phyloP scores from a whole-genome alignment of 805 yeast species.

The Ogataea henricii region DNA sequence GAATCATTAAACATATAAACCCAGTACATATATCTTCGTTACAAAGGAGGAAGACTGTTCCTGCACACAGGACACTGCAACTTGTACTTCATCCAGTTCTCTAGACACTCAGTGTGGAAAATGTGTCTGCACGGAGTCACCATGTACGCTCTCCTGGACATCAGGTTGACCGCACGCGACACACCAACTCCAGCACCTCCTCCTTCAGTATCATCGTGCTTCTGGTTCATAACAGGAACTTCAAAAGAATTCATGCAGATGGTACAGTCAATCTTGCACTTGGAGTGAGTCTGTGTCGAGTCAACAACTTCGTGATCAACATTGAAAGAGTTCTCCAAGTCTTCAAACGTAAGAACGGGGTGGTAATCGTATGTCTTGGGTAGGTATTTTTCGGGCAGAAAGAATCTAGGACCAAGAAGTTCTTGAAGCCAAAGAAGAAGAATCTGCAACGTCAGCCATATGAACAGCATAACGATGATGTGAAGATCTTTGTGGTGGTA shows the following conservation, averaged over 20 bases:
- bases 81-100: constrained; percentile 90
- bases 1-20: too few relatives aligned
- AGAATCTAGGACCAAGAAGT: constrained; percentile 76
- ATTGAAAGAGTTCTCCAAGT: constrained; percentile 64
- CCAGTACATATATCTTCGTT: constrained; percentile 13
- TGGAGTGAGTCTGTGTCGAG: constrained; percentile 33
- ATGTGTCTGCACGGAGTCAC: constrained; percentile 90
- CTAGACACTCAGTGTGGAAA: constrained; percentile 87
- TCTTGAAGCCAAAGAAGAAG: constrained; percentile 61
- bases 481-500: constrained; percentile 64
- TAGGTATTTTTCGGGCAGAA: constrained; percentile 69
- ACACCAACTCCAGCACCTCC: constrained; percentile 6
- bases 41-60: constrained; percentile 79
- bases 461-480: constrained; percentile 46
- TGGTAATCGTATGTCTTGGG: constrained; percentile 89
- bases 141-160: constrained; percentile 57
- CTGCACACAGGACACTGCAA: constrained; percentile 95
- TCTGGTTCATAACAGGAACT: constrained; percentile 45
- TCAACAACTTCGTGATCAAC: constrained; percentile 47
- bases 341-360: constrained; percentile 58
- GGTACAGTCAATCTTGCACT: constrained; percentile 72
- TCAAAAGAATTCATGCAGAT: constrained; percentile 86
- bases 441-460: constrained; percentile 67
- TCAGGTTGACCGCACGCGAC: constrained; percentile 22
- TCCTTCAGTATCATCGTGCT: constrained; percentile 12